phyloP scores from a whole-genome alignment of 1,139 yeast genomes.

The Lodderomyces theae region DNA sequence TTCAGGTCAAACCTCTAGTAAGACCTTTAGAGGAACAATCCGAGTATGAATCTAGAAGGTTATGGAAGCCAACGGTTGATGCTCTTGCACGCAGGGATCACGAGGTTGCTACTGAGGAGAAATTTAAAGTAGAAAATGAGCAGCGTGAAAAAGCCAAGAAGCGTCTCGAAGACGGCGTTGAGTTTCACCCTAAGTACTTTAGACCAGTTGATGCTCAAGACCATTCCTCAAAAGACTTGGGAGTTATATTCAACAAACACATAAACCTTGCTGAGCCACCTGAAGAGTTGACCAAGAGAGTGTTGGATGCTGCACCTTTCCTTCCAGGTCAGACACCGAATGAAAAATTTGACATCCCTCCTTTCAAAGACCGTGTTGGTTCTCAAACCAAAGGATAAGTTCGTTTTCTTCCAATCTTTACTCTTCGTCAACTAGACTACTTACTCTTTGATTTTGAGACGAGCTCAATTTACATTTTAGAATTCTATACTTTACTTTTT shows the following conservation, averaged over 20 bases:
- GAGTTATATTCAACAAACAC: conserved; percentile 62
- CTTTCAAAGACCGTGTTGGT: conserved; percentile 43
- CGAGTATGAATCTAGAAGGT: conserved; percentile 70
- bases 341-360: conserved; percentile 66
- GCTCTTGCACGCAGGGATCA: conserved; percentile 80
- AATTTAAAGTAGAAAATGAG: conserved; percentile 76
- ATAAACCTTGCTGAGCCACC: conserved; percentile 40
- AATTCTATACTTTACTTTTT: too few relatives aligned
- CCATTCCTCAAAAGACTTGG: conserved; percentile 40
- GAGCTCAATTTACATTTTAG: too few relatives aligned
- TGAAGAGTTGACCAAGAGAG: conserved; percentile 49
- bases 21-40: conserved; percentile 80
- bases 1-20: conserved; percentile 60
- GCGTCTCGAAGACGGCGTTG: conserved; percentile 74
- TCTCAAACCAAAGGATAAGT: not conserved
- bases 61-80: conserved; percentile 79
- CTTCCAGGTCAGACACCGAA: conserved; percentile 73
- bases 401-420: too few relatives aligned
- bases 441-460: too few relatives aligned
- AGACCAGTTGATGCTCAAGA: conserved; percentile 29
- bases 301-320: conserved; percentile 67
- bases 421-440: too few relatives aligned
- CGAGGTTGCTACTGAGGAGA: conserved; percentile 79
- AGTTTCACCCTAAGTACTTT: conserved; percentile 79
- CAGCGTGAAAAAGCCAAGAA: conserved; percentile 75